Evolutionary conservation across 495 filamentous ascomycete species (phyloP).

Genomic region (Talaromyces proteolyticus): DNA sequence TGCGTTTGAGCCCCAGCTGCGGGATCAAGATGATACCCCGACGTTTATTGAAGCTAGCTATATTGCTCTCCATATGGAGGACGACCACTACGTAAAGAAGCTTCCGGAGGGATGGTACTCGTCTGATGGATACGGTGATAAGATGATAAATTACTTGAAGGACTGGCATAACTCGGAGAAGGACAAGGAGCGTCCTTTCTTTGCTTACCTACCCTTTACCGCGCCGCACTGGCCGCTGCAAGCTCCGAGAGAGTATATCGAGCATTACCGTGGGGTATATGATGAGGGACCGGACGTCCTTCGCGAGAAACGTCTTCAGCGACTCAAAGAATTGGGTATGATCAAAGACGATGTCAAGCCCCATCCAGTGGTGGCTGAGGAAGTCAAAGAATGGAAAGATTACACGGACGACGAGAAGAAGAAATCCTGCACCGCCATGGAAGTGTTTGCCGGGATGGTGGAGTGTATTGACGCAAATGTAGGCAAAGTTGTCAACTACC

Average conservation of each 20-base stretch:
- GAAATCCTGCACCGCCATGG: conserved; percentile 51
- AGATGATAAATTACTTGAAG: conserved; percentile 45
- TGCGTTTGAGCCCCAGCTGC: conserved; percentile 49
- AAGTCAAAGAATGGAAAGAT: conserved; percentile 47
- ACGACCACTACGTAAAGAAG: conserved; percentile 47
- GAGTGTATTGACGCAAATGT: conserved; percentile 58
- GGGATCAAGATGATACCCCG: conserved; percentile 35
- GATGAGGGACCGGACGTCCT: conserved; percentile 51
- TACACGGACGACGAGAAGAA: conserved; percentile 43
- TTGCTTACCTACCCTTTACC: conserved; percentile 53
- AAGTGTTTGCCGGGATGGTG: conserved; percentile 60
- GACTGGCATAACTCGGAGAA: conserved; percentile 42
- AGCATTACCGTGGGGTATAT: conserved; percentile 50
- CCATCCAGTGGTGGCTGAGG: conserved; percentile 47
- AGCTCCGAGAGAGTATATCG: conserved; percentile 43
- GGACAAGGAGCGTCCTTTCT: conserved; percentile 48
- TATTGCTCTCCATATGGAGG: conserved; percentile 55
- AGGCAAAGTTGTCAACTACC: conserved; percentile 50
- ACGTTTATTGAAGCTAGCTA: conserved; percentile 44
- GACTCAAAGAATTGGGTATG: conserved; percentile 47
- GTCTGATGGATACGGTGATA: conserved; percentile 46
- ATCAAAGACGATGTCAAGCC: conserved; percentile 44
- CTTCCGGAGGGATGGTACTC: conserved; percentile 51
- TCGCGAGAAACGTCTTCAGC: conserved; percentile 40
- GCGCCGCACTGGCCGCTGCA: conserved; percentile 60